These are phyloP conservation scores for Phytopythium sindhum DNA, from an alignment of 352 stramenopile species.

Conservation along the genomic window DNA sequence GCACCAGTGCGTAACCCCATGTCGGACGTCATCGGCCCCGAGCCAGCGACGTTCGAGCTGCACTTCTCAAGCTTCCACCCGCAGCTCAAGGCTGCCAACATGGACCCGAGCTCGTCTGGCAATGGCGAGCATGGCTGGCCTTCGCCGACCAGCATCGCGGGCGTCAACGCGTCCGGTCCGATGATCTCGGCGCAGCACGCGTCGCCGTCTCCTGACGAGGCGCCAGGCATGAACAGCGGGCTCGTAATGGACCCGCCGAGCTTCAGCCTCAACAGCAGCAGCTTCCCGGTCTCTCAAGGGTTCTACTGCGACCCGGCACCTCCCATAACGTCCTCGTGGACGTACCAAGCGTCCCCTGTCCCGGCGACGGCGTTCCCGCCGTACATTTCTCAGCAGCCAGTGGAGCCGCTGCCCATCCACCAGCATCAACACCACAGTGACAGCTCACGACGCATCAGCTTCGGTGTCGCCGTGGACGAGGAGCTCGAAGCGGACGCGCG, in stretches of 20 bases:
- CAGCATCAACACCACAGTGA: conserved; percentile 10
- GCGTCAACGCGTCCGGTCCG: background rate
- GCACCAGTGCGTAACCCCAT: background rate
- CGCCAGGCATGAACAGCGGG: background rate
- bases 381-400: conserved; percentile 11
- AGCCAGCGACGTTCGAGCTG: conserved; percentile 9
- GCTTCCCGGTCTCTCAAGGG: background rate
- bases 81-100: conserved; percentile 28
- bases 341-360: conserved; percentile 10
- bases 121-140: conserved; percentile 13
- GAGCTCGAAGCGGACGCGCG: conserved; percentile 35
- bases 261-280: conserved; percentile 11
- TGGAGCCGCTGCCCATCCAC: conserved; percentile 29
- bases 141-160: conserved; percentile 20
- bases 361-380: conserved; percentile 7
- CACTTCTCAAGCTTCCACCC: conserved; percentile 44
- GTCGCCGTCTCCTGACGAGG: background rate
- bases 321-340: conserved; percentile 13
- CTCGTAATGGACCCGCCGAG: conserved; percentile 6
- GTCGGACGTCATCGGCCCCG: conserved; percentile 1
- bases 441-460: background rate
- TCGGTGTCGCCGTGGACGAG: conserved; percentile 19
- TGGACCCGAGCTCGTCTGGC: conserved; percentile 13
- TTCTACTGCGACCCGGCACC: background rate
- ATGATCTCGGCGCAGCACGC: background rate